These are phyloP conservation scores for Alternaria metachromatica DNA, from an alignment of 2,329 filamentous ascomycete genomes.

Conservation along the genomic window DNA sequence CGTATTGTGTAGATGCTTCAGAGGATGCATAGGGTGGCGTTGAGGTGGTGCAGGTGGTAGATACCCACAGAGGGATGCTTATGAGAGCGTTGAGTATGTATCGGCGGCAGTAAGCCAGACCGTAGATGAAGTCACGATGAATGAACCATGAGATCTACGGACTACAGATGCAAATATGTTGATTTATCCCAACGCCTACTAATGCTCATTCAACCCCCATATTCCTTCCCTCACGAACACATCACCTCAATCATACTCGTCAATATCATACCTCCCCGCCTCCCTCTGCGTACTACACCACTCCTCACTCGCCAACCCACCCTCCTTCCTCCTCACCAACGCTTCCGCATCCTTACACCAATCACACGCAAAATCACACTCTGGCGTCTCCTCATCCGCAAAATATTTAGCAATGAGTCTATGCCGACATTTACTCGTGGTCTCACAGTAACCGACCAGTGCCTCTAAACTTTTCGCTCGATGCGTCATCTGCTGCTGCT, in stretches of 20 bases:
- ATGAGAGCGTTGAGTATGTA: neutral
- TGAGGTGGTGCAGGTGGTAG: conserved; percentile 1
- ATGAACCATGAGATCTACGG: neutral
- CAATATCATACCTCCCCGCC: conserved; percentile 50
- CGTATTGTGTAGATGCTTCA: neutral
- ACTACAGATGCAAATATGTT: neutral
- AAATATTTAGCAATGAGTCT: conserved; percentile 47
- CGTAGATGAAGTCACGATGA: neutral
- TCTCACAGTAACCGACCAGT: conserved; percentile 83
- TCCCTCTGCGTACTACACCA: conserved; percentile 57
- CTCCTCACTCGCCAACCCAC: conserved; percentile 56
- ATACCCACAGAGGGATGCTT: conserved; percentile 1
- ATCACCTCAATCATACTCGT: conserved; percentile 43
- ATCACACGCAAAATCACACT: conserved; percentile 58
- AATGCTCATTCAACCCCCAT: neutral
- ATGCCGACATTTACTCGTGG: conserved; percentile 75
- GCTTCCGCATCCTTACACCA: conserved; percentile 54
- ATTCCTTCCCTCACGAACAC: neutral
- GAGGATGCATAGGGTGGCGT: neutral
- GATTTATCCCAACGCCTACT: neutral
- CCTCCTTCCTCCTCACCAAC: conserved; percentile 54
- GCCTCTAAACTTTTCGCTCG: conserved; percentile 56
- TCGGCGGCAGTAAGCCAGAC: neutral
- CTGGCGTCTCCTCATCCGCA: conserved; percentile 40
- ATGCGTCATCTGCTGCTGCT: conserved; percentile 48